phyloP scores from a whole-genome alignment of 2,329 filamentous ascomycete species.

The Polytolypa hystricis region DNA sequence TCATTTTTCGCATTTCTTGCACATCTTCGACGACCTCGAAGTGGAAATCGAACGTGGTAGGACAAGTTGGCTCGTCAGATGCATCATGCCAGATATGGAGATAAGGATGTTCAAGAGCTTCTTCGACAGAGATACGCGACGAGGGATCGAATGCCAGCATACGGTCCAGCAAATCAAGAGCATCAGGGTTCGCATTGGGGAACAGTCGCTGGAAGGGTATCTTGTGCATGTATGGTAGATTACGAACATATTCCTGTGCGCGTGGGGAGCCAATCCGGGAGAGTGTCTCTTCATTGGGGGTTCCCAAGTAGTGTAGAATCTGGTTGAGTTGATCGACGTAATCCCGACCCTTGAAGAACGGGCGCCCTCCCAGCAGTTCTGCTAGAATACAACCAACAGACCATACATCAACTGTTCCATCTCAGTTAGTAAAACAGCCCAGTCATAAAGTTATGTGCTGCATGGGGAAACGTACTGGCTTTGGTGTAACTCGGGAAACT shows the following conservation, averaged over 20 bases:
- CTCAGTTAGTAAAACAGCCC: too few species aligned
- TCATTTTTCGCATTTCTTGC: conserved; percentile 90
- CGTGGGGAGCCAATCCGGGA: conserved; percentile 87
- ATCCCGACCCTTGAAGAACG: conserved; percentile 98
- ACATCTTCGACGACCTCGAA: conserved; percentile 98
- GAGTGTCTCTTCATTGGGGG: conserved; percentile 88
- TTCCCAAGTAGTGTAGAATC: conserved; percentile 95
- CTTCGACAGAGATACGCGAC: conserved; percentile 84
- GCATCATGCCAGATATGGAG: conserved; percentile 97
- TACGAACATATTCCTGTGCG: conserved; percentile 96
- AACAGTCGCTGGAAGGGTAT: conserved; percentile 81
- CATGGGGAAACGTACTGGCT: conserved; percentile 65
- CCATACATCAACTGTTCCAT: conserved; percentile 79
- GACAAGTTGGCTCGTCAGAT: conserved; percentile 87
- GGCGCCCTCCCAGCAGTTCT: conserved; percentile 86
- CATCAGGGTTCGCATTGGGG: conserved; percentile 89
- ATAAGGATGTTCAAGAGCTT: conserved; percentile 92
- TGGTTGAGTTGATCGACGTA: conserved; percentile 99
- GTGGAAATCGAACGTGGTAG: conserved; percentile 91
- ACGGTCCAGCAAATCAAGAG: conserved; percentile 85
- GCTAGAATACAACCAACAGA: conserved; percentile 96
- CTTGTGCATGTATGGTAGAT: conserved; percentile 90
- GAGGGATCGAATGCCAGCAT: conserved; percentile 98
- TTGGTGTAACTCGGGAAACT: conserved; percentile 99
- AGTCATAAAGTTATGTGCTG: conserved; percentile 4